These are phyloP conservation scores for Musa beccarii DNA, from an alignment of 176 grass and related monocot genomes.

Conservation along the genomic window DNA sequence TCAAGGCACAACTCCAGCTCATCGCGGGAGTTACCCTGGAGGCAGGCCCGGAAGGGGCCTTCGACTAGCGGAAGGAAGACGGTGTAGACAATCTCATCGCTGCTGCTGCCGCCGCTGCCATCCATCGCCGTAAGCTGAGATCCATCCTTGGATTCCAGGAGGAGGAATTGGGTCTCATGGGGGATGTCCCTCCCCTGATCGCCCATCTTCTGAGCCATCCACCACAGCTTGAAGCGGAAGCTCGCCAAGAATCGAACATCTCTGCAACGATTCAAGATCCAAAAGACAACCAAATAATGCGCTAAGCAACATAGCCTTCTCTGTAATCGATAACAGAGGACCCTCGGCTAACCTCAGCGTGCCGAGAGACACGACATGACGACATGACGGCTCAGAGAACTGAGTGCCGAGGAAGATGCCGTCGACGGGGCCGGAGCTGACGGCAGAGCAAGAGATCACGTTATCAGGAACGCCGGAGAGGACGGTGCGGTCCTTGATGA, in stretches of 20 bases:
- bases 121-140: neutral
- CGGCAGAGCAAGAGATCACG: conserved; percentile 43
- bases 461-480: conserved; percentile 53
- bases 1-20: conserved; percentile 76
- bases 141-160: conserved; percentile 53
- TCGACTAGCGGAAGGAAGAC: conserved; percentile 83
- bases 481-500: conserved; percentile 37
- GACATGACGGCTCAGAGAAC: conserved; percentile 26
- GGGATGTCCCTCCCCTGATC: conserved; percentile 64
- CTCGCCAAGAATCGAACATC: conserved; percentile 61
- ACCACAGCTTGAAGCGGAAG: conserved; percentile 98
- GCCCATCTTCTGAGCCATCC: conserved; percentile 95
- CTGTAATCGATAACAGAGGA: neutral
- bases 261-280: conserved; percentile 24
- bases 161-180: conserved; percentile 89
- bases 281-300: neutral
- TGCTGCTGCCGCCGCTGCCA: neutral
- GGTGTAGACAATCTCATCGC: conserved; percentile 33
- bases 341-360: conserved; percentile 35
- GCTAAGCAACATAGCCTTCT: neutral
- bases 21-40: conserved; percentile 55
- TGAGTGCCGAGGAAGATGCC: conserved; percentile 74
- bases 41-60: conserved; percentile 69
- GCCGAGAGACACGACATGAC: conserved; percentile 73
- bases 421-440: conserved; percentile 40